Evolutionary conservation across 352 stramenopile genomes (phyloP), one percentile per base, ranked within the genome.

Genomic region (Phytophthora constricta): DNA sequence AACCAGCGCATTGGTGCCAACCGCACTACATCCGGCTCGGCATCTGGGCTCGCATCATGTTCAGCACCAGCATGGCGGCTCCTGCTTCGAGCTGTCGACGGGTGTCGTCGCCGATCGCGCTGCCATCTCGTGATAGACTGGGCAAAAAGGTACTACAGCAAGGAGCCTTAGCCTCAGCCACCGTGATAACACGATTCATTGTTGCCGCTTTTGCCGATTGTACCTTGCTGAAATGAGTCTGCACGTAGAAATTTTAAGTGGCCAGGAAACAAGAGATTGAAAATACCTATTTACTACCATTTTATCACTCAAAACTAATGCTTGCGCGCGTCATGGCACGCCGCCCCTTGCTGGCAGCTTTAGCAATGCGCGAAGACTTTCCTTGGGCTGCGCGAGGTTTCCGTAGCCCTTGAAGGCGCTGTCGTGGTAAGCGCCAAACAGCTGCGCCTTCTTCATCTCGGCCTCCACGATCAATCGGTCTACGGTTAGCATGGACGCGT

Each of bases 401-500:
- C 68, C 66, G 60, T 95, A 95, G 48, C 82, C 84, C 66, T 91
- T 90, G 66, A 95, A 95, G 23, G 81, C 84, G 51, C 79, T 87
- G 54, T 80, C 78, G 59, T 92, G 83, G 71, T 90, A 93, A n/a
- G 84, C 71, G 13, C 74, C 63, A 58, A 95, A 95, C 2, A 95
- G 63, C 49, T 79, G 66, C 1, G 78, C 65, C 52, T 91, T 91
- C 68, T 89, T 84, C 50, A 81, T 87, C 68, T 92, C 84, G 14
- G 81, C 76, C 65, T 91, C 75, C 37, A 92, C 58, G 22, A 88
- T 79, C 49, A 91, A 74, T 26, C 80, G 79, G 53, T 91, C 84
- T 27, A 90, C 73, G 4, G 76, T 84, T 49, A 76, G 46, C 77
- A 91, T 87, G n/a, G 84, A 91, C 26, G 80, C 77, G 25, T 90